Evolutionary conservation across 768 basidiomycete genomes (phyloP).

Genomic region (Clathrus columnatus): DNA sequence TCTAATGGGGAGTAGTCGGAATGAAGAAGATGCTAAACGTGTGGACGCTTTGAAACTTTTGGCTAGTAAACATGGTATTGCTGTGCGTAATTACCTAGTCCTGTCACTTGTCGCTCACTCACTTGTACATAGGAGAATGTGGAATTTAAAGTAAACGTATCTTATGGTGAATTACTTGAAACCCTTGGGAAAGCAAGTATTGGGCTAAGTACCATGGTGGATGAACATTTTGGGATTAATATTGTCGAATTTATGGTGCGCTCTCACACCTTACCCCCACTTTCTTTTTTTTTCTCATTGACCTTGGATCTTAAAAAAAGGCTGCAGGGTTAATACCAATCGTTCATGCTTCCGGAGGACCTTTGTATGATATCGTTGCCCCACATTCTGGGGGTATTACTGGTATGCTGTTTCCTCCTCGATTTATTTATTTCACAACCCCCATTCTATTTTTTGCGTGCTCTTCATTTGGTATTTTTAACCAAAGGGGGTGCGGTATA

Average conservation of each 20-base stretch:
- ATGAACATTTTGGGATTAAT: no score
- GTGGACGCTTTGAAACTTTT: no score
- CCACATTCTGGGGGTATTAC: constrained; percentile 65
- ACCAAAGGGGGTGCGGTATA: no score
- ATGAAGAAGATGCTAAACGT: constrained; percentile 61
- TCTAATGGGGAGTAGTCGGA: constrained; percentile 84
- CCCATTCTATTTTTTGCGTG: no score
- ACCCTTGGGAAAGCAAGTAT: constrained; percentile 72
- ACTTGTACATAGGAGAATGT: constrained; percentile 44
- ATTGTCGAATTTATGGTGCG: constrained; percentile 91
- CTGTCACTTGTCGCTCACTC: background rate
- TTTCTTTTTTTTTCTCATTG: constrained; percentile 13
- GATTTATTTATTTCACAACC: no score
- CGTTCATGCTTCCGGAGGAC: constrained; percentile 88
- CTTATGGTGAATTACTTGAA: constrained; percentile 58
- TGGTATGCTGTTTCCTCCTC: no score
- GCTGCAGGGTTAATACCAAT: constrained; percentile 92
- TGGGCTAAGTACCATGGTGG: constrained; percentile 91
- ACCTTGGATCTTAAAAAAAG: no score
- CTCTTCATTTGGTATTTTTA: no score
- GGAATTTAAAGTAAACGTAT: constrained; percentile 75
- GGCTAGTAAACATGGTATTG: no score
- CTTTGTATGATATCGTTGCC: constrained; percentile 87
- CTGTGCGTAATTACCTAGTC: constrained; percentile 16
- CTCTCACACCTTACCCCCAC: constrained; percentile 15